Conservation (phyloP, 139 green algal species). For the Tetraselmis striata region DNA sequence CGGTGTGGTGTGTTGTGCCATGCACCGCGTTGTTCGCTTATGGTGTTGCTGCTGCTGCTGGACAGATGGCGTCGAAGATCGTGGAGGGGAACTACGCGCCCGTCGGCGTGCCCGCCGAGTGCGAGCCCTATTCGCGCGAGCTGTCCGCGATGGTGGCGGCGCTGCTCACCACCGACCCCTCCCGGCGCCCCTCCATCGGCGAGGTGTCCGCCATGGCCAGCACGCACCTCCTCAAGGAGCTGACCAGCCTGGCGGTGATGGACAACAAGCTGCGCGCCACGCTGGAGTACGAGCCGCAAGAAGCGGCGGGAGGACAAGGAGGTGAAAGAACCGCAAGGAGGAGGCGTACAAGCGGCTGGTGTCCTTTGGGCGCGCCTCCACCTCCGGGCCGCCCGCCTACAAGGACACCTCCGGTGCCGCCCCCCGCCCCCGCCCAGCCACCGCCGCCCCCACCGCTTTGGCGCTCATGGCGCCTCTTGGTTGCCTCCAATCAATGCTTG, state of each 20-base stretch:
- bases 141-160: conserved; percentile 31
- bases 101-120: conserved; percentile 12
- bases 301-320: conserved; percentile 1
- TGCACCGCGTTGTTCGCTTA: no score
- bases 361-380: not conserved
- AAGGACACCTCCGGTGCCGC: not conserved
- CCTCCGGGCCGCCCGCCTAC: not conserved
- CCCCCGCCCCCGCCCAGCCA: not conserved
- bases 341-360: conserved; percentile 1
- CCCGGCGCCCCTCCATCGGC: not conserved
- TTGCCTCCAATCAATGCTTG: no score
- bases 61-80: conserved; percentile 34
- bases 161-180: conserved; percentile 34
- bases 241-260: not conserved
- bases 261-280: not conserved
- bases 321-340: not conserved
- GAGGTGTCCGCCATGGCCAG: not conserved
- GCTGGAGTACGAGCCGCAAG: conserved; percentile 3
- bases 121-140: conserved; percentile 22
- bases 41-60: no score
- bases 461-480: no score
- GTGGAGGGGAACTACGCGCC: conserved; percentile 35
- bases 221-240: not conserved
- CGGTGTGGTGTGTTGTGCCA: no score
- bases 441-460: no score